Conservation (phyloP, 805 yeast species). For the Metschnikowia lunata region DNA sequence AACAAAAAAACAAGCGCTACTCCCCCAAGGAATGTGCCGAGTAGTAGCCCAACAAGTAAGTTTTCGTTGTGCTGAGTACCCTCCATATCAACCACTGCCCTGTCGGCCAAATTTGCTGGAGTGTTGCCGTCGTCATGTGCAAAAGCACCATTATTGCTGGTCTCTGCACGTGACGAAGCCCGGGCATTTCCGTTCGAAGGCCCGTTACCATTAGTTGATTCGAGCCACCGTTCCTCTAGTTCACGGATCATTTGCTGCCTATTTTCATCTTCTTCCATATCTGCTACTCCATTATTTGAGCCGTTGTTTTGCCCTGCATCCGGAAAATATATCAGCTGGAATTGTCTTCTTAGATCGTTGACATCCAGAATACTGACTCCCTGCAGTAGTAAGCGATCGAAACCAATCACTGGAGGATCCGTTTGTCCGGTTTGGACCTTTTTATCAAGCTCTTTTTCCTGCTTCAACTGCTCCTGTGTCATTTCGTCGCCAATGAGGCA, state of each 20-base stretch:
- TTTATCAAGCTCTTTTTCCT: conserved; percentile 57
- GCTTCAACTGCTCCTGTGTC: conserved; percentile 48
- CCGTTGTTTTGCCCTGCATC: conserved; percentile 20
- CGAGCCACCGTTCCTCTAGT: conserved; percentile 86
- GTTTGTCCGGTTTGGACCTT: conserved; percentile 46
- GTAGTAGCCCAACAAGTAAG: conserved; percentile 60
- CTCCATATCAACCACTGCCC: conserved; percentile 27
- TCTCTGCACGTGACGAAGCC: not conserved
- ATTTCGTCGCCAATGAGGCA: conserved; percentile 73
- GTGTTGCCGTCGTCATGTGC: not conserved
- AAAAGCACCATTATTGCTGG: not conserved
- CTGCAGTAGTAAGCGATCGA: conserved; percentile 75
- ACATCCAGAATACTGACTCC: conserved; percentile 83
- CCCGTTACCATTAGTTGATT: conserved; percentile 56
- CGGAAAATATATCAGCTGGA: conserved; percentile 60
- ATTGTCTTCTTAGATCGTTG: conserved; percentile 66
- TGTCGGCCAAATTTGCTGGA: conserved; percentile 7
- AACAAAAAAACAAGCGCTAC: conserved; percentile 56
- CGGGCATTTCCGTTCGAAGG: not conserved
- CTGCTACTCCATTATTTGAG: conserved; percentile 24
- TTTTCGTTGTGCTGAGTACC: conserved; percentile 50
- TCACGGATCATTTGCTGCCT: conserved; percentile 45
- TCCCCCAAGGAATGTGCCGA: conserved; percentile 76
- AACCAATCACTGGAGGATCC: conserved; percentile 70
- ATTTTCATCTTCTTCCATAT: conserved; percentile 42